Base-by-base conservation (phyloP, 169 alveolate species). In the Eimeria zaria region DNA sequence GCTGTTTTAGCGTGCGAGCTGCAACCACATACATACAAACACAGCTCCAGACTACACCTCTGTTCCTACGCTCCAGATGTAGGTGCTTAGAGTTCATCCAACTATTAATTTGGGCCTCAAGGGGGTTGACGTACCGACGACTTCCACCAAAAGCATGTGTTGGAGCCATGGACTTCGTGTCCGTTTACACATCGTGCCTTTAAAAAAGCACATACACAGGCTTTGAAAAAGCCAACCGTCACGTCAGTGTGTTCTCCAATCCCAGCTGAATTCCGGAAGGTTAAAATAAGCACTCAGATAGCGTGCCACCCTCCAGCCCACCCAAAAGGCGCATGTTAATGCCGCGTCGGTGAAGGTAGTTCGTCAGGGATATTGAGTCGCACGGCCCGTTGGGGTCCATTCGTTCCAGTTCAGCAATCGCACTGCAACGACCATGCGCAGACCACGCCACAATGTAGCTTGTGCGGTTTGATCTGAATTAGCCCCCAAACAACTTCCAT, bases 1-100 rank as follows among this genome's bases (percentile, higher is more conserved):
- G 73, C 71, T 84, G 96, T 36, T 91, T 91, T 55, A 91, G 91
- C 30, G 96, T 91, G 36, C 96, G 90, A 24, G 96, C 96, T 91
- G 64, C 64, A 58, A 18, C n/a, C 67, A 78, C 62, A 20, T 20
- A n/a, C 30, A 24, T 22, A n/a, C 88, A 41, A 22, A n/a, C 9
- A n/a, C 0, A 78, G 16, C 24, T 5, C 88, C 85, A 74, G 5
- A 44, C 41, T 24, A 78, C 62, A 48, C 39, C 11, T 78, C 41
- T 41, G n/a, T 24, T 41, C 60, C 41, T 27, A 46, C 60, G 64
- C 60, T 69, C 48, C 51, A 69, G 51, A 33, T 69, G 30, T 1
- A 69, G 80, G 51, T 33, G 80, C 51, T 69, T 69, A 27, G 48
- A 27, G n/a, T 51, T 69, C 48, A 33, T 46, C 51, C 80, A 30